phyloP scores from a whole-genome alignment of 352 stramenopile species.

The Globisporangium alternatum region DNA sequence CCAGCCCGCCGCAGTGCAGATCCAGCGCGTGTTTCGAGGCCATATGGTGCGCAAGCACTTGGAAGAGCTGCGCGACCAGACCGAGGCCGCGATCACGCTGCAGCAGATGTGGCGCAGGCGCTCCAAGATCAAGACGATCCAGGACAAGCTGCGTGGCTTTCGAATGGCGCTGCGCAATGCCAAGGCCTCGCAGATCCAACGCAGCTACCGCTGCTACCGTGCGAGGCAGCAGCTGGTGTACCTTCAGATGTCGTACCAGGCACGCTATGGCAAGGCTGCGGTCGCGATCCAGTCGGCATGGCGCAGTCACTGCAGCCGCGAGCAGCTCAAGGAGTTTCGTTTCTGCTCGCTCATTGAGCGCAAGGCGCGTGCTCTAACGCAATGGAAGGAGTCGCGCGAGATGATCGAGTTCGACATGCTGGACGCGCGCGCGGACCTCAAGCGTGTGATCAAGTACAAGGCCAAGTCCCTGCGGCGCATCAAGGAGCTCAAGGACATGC shows the following conservation, averaged over 20 bases:
- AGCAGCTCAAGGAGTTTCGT: constrained; percentile 60
- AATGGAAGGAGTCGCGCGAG: constrained; percentile 53
- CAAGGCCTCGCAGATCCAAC: constrained; percentile 48
- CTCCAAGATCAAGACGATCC: constrained; percentile 43
- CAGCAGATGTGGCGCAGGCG: constrained; percentile 70
- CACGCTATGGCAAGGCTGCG: constrained; percentile 44
- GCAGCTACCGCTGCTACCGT: constrained; percentile 54
- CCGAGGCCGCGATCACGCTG: constrained; percentile 69
- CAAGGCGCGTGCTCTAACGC: constrained; percentile 49
- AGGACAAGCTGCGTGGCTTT: constrained; percentile 38
- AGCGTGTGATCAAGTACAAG: constrained; percentile 74
- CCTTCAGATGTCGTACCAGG: constrained; percentile 36
- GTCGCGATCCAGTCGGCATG: constrained; percentile 71
- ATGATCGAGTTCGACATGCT: constrained; percentile 74
- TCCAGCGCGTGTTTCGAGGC: constrained; percentile 74
- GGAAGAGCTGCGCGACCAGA: constrained; percentile 48
- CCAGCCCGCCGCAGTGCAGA: constrained; percentile 38
- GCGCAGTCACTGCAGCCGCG: constrained; percentile 58
- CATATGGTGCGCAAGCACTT: constrained; percentile 51
- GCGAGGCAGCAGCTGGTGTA: constrained; percentile 42
- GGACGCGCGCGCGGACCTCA: constrained; percentile 56
- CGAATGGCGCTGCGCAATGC: constrained; percentile 35
- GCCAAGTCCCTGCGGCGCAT: constrained; percentile 64
- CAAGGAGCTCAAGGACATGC: constrained; percentile 76
- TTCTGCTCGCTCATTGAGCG: constrained; percentile 66